Evolutionary conservation across 1,284 basidiomycete genomes (phyloP), one percentile per base, ranked within the genome.

Genomic region (Heliocybe sulcata): DNA sequence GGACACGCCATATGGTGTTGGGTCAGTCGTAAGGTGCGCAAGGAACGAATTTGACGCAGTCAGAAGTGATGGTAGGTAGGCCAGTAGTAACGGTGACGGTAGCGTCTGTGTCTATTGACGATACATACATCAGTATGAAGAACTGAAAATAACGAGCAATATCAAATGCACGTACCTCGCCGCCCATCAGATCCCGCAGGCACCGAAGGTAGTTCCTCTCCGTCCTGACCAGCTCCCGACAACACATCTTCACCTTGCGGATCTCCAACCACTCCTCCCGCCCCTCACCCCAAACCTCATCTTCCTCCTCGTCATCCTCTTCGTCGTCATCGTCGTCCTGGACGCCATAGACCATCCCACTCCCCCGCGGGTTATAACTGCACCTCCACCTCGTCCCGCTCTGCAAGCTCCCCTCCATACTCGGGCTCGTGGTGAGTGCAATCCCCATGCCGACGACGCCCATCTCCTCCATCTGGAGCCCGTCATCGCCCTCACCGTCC

Each of bases 201-300:
- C 77, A 75, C 1, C 71, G 67, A 54, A 81, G 75, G 63, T 87
- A 88, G 57, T 74, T 81, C 56, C 77, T 76, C 65, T 87, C 85
- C 2, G 85, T 87, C 45, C 79, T 73, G 25, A 88, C 72, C 50
- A 88, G 74, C 67, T 88, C 85, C 35, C 79, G 70, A 52, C 79
- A 74, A 63, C 75, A 74, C n/a, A 87, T 70, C 49, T 87, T 69
- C 0, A 82, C 79, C 25, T 77, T 77, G 35, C 80, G 73, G 2
- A 81, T 81, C 19, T 71, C 71, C 55, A 73, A 71, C 83, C 83
- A 85, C 12, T 74, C 67, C 52, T 69, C 65, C 38, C 38, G 6
- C n/a, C 38, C 38, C 16, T 42, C 38, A n/a, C 38, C 38, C 38
- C 38, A 42, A 3, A 42, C 38, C 50, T 71, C 66, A 56, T 65